Evolutionary conservation across 305 asterid genomes (phyloP).

Genomic region (Fraxinus latifolia): DNA sequence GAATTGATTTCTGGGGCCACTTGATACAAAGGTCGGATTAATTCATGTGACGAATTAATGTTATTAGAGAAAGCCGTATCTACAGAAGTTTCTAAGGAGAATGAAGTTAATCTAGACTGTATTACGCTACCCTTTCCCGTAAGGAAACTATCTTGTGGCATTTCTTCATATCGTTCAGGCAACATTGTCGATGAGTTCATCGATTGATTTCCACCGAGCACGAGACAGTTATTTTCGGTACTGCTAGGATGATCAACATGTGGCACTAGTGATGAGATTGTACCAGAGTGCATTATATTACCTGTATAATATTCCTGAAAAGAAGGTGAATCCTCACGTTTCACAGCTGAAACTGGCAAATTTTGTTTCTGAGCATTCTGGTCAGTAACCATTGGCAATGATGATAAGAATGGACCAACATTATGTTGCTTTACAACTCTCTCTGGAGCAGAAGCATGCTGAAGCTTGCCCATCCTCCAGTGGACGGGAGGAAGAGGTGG

Average conservation of each 20-base stretch:
- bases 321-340: conserved; percentile 18
- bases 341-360: conserved; percentile 16
- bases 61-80: conserved; percentile 32
- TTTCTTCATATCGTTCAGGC: conserved; percentile 30
- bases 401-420: conserved; percentile 17
- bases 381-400: conserved; percentile 22
- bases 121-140: conserved; percentile 19
- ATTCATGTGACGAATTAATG: conserved; percentile 20
- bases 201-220: conserved; percentile 5
- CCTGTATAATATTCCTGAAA: conserved; percentile 10
- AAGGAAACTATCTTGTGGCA: conserved; percentile 7
- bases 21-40: conserved; percentile 17
- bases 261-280: conserved; percentile 19
- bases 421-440: conserved; percentile 23
- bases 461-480: conserved; percentile 78
- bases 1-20: conserved; percentile 18
- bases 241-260: conserved; percentile 19
- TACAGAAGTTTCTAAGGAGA: conserved; percentile 29
- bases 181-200: conserved; percentile 9
- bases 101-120: conserved; percentile 11
- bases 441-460: conserved; percentile 38
- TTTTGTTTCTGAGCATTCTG: conserved; percentile 27
- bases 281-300: conserved; percentile 17
- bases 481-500: conserved; percentile 99
- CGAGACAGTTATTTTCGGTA: conserved; percentile 8